These are phyloP conservation scores for Pachysandra terminalis DNA, from an alignment of 164 flowering plant genomes.

Conservation along the genomic window DNA sequence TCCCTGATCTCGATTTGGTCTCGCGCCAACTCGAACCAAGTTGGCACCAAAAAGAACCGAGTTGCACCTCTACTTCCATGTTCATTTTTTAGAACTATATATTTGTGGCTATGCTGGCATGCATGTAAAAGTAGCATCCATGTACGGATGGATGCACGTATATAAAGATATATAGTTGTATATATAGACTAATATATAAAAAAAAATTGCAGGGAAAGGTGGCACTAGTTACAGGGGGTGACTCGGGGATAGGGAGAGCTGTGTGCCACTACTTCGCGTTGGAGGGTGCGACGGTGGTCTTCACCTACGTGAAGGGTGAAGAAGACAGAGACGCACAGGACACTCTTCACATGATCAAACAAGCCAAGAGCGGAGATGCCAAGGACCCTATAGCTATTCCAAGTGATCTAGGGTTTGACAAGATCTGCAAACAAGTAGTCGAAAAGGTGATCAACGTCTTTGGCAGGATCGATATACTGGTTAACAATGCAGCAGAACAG, in stretches of 20 bases:
- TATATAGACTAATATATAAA: neutral
- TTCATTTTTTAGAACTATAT: too few species aligned
- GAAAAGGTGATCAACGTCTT: conserved; percentile 49
- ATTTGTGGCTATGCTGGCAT: too few species aligned
- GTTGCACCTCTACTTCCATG: too few species aligned
- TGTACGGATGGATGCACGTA: too few species aligned
- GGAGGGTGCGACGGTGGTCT: conserved; percentile 84
- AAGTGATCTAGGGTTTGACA: conserved; percentile 57
- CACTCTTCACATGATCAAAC: conserved; percentile 40
- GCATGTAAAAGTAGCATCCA: too few species aligned
- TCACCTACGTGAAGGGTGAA: conserved; percentile 62
- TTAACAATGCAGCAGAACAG: conserved; percentile 67
- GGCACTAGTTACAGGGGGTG: conserved; percentile 74
- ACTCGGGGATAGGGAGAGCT: conserved; percentile 79
- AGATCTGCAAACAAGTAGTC: conserved; percentile 55
- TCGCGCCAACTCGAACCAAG: too few species aligned
- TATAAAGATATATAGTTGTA: neutral
- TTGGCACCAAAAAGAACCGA: too few species aligned
- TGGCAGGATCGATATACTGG: conserved; percentile 55
- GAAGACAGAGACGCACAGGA: conserved; percentile 78
- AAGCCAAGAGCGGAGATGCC: conserved; percentile 36
- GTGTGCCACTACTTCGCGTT: conserved; percentile 53
- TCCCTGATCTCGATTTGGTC: too few species aligned
- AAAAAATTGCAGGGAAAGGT: conserved; percentile 52
- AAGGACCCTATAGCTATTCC: conserved; percentile 55